Base-by-base conservation (phyloP, 1,139 yeast species). In the Debaryomycetaceae sp. region DNA sequence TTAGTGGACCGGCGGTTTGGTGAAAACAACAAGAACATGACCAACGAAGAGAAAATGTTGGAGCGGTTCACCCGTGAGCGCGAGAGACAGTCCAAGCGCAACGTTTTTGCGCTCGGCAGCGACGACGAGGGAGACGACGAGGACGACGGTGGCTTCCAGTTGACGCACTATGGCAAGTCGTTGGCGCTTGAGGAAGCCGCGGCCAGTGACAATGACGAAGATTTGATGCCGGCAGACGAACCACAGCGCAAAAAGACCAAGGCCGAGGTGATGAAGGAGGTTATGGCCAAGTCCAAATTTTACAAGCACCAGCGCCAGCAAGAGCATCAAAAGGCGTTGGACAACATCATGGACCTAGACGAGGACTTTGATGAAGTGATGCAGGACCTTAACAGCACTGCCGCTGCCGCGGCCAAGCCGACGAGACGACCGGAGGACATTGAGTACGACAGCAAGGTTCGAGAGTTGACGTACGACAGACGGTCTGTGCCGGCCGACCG, bases 401-500 rank as follows among this genome's bases (percentile, higher is more conserved):
- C 32, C 16, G 34, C 40, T 35, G 34, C 43, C 18, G 38, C 40
- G 2, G 48, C 53, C 2, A 23, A 24, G 12, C 11, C 18, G 16
- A 51, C 52, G 6, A 66, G 65, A 39, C 59, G 59, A 12, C 47
- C 48, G 10, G 69, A 63, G 29, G 83, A 78, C 42, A 58, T 65
- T 10, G 76, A 66, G 19, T 93, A 91, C 54, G 96, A 89, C 48
- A 68, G 65, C 43, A 74, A 77, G 43, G 89, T 91, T 18, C 75
- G 84, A 38, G 91, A 83, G 47, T 71, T 91, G 48, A 79, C 80
- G 4, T 71, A 83, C 49, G 98, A 93, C 37, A 75, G 83, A 49
- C 73, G 97, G 46, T 89, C 97, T 1, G 88, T 75, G 7, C 98
- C 98, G n/a, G 78, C 93, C n/a, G 96, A 88, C 38, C 71, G 96